Conservation (phyloP, 768 basidiomycete genomes). For the Obba rivulosa region DNA sequence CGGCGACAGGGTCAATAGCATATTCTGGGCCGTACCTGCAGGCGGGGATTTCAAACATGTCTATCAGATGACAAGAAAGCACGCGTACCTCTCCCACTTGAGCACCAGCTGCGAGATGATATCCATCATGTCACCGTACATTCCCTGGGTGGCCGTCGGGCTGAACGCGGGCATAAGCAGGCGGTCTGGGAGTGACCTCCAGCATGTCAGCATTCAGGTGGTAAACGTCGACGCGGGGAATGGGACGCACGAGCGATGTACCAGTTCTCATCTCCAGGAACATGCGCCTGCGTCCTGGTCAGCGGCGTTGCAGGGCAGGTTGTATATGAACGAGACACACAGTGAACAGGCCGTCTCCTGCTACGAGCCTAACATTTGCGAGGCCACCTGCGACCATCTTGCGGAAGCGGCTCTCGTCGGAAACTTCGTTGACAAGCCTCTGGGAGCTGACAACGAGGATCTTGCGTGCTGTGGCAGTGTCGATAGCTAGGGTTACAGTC, state of each 20-base stretch:
- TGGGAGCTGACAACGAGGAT: constrained; percentile 28
- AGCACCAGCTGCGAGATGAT: constrained; percentile 37
- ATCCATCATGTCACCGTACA: constrained; percentile 45
- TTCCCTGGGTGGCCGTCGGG: constrained; percentile 31
- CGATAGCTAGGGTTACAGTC: too few species aligned
- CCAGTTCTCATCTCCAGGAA: constrained; percentile 40
- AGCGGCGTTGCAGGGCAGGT: too few species aligned
- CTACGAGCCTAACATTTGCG: constrained; percentile 28
- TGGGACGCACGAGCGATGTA: constrained; percentile 31
- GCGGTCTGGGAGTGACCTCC: constrained; percentile 23
- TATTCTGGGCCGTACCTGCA: constrained; percentile 36
- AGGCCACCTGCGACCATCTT: constrained; percentile 34
- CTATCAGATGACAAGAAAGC: background rate
- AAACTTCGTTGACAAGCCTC: constrained; percentile 34
- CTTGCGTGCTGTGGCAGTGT: constrained; percentile 17
- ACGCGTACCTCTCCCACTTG: constrained; percentile 37
- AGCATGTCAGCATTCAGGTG: too few species aligned
- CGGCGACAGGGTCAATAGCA: constrained; percentile 36
- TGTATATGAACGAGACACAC: too few species aligned
- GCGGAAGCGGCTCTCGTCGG: constrained; percentile 37
- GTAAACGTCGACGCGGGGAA: background rate
- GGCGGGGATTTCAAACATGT: background rate
- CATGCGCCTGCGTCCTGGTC: constrained; percentile 23
- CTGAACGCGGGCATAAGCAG: constrained; percentile 40
- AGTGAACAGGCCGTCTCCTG: constrained; percentile 38